Percentiles rank a stretch among this genome's conserved stretches.
phyloP scores from a whole-genome alignment of 2,329 filamentous ascomycete species.

The Phyllosticta capitalensis region DNA sequence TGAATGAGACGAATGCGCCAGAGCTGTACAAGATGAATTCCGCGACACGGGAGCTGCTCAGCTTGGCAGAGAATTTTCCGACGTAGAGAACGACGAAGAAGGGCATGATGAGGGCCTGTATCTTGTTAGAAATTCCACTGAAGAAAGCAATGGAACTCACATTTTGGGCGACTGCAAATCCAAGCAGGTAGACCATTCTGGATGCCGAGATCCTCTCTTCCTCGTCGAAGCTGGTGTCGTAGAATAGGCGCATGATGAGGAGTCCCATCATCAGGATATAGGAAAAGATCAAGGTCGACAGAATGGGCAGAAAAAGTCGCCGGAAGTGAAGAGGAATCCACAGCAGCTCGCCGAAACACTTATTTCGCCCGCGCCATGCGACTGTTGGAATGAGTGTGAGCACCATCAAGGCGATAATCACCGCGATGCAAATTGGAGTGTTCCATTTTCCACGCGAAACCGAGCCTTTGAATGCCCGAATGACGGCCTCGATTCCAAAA shows the following conservation, averaged over 20 bases:
- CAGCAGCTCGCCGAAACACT: slow-evolving; percentile 58
- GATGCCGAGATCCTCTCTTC: slow-evolving; percentile 55
- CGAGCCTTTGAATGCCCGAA: slow-evolving; percentile 45
- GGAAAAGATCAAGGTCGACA: slow-evolving; percentile 42
- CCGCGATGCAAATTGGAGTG: slow-evolving; percentile 46
- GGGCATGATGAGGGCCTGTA: slow-evolving; percentile 50
- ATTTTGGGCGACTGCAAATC: slow-evolving; percentile 47
- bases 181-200: slow-evolving; percentile 59
- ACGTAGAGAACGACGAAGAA: slow-evolving; percentile 50
- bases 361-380: slow-evolving; percentile 45
- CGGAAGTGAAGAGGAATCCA: slow-evolving; percentile 55
- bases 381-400: slow-evolving; percentile 51
- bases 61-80: slow-evolving; percentile 30
- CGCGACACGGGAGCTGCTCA: slow-evolving; percentile 52
- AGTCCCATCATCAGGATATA: slow-evolving; percentile 43
- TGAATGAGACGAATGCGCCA: slow-evolving; percentile 53
- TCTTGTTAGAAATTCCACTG: slow-evolving; percentile 19
- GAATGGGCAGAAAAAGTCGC: slow-evolving; percentile 46
- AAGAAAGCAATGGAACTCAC: slow-evolving; percentile 34
- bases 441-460: slow-evolving; percentile 51
- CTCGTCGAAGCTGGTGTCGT: slow-evolving; percentile 45
- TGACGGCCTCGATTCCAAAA: slow-evolving; percentile 53
- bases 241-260: slow-evolving; percentile 50
- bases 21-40: slow-evolving; percentile 58
- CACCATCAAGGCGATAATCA: slow-evolving; percentile 44